Percentiles rank a stretch among this genome's conserved stretches.
Conservation (phyloP, 2,329 filamentous ascomycete species). For the Paecilomyces niveus region DNA sequence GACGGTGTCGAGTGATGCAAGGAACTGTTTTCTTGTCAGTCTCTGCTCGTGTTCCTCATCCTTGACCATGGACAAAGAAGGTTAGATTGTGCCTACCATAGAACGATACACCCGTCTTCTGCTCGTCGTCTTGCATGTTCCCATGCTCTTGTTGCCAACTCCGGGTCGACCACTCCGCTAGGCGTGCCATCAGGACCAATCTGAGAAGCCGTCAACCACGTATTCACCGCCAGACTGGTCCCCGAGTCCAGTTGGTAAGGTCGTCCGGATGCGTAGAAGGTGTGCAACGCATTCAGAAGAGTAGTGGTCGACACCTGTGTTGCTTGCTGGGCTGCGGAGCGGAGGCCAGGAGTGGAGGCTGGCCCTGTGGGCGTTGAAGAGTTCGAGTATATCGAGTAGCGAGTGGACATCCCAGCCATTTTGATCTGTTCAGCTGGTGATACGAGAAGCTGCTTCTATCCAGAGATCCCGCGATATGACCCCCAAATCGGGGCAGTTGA, state of each 20-base stretch:
- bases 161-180: slow-evolving; percentile 73
- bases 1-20: slow-evolving; percentile 85
- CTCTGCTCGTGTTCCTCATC: background rate
- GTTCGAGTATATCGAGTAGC: slow-evolving; percentile 57
- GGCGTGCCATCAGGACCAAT: slow-evolving; percentile 59
- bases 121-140: slow-evolving; percentile 91
- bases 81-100: slow-evolving; percentile 58
- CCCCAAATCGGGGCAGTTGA: background rate
- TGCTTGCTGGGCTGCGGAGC: slow-evolving; percentile 57
- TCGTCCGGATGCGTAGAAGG: slow-evolving; percentile 72
- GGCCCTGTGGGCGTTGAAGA: slow-evolving; percentile 49
- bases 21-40: slow-evolving; percentile 50
- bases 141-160: slow-evolving; percentile 78
- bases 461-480: background rate
- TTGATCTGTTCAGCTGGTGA: background rate
- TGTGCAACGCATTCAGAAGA: slow-evolving; percentile 84
- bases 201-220: slow-evolving; percentile 78
- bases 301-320: slow-evolving; percentile 87
- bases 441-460: background rate
- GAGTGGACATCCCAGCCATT: slow-evolving; percentile 46
- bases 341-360: slow-evolving; percentile 29
- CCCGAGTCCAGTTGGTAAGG: slow-evolving; percentile 84
- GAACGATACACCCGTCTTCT: slow-evolving; percentile 86
- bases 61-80: slow-evolving; percentile 11
- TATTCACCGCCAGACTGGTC: slow-evolving; percentile 89